These are phyloP conservation scores for Yamadazyma diddensiae DNA, from an alignment of 1,139 yeast genomes.

Conservation along the genomic window DNA sequence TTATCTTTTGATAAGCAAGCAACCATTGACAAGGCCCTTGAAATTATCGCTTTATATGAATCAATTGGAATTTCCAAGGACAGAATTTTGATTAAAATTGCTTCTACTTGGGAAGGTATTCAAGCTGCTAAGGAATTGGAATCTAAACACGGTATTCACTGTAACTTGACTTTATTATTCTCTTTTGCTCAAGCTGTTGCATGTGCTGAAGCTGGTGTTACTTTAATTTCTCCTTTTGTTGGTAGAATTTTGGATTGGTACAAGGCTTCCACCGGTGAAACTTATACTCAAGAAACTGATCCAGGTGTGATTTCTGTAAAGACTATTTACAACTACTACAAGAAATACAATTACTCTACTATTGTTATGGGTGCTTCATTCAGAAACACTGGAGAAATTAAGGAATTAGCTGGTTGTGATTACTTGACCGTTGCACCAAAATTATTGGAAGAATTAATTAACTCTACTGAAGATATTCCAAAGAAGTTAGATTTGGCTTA, in stretches of 20 bases:
- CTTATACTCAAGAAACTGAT: conserved; percentile 76
- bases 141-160: conserved; percentile 85
- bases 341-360: conserved; percentile 93
- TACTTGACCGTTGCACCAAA: conserved; percentile 94
- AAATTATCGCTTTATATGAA: conserved; percentile 82
- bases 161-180: conserved; percentile 93
- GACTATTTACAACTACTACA: conserved; percentile 92
- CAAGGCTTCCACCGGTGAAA: conserved; percentile 92
- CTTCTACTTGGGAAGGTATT: conserved; percentile 99
- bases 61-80: conserved; percentile 81
- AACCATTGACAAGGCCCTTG: conserved; percentile 86
- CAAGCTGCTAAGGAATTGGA: conserved; percentile 98
- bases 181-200: conserved; percentile 98
- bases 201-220: conserved; percentile 95
- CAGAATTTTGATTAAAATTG: conserved; percentile 90
- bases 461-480: conserved; percentile 78
- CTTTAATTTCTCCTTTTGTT: conserved; percentile 96
- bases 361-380: conserved; percentile 99
- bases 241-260: conserved; percentile 99
- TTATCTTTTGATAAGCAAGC: conserved; percentile 93
- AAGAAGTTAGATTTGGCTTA: conserved; percentile 68
- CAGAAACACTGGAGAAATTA: conserved; percentile 96
- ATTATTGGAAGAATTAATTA: conserved; percentile 83
- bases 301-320: conserved; percentile 96
- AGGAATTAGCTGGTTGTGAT: conserved; percentile 96